phyloP scores from a whole-genome alignment of 2,329 filamentous ascomycete species.

The Simplicillium sp. region DNA sequence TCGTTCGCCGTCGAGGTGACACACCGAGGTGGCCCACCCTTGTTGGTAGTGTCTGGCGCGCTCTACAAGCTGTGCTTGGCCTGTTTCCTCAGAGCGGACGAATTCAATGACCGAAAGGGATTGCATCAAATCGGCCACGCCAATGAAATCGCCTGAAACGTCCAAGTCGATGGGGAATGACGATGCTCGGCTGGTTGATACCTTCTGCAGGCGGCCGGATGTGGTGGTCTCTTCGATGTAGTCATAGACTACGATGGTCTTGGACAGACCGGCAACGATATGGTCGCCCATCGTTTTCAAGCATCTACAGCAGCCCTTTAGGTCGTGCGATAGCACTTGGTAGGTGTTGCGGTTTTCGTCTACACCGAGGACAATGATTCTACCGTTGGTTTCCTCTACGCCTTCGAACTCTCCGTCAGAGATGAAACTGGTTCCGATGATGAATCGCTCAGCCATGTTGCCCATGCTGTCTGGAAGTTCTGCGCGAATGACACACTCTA shows the following conservation, averaged over 20 bases:
- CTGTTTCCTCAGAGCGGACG: constrained; percentile 42
- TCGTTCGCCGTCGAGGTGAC: constrained; percentile 59
- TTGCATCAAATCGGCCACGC: constrained; percentile 89
- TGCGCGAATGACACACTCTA: constrained; percentile 76
- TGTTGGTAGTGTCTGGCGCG: constrained; percentile 73
- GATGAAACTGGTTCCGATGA: constrained; percentile 82
- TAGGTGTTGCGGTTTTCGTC: constrained; percentile 66
- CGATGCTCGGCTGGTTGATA: constrained; percentile 69
- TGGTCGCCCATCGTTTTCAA: constrained; percentile 65
- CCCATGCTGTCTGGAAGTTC: constrained; percentile 54
- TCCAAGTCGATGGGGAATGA: constrained; percentile 77
- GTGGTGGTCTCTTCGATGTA: constrained; percentile 47
- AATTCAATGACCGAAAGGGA: constrained; percentile 74
- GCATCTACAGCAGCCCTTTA: constrained; percentile 75
- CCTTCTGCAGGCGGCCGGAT: constrained; percentile 53
- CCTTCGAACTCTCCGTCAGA: constrained; percentile 46
- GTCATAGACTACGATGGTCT: constrained; percentile 60
- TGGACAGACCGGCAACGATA: constrained; percentile 81
- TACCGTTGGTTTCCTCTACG: constrained; percentile 47
- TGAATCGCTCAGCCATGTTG: constrained; percentile 61
- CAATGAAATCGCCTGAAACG: constrained; percentile 65
- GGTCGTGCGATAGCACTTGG: constrained; percentile 55
- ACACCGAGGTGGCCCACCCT: constrained; percentile 72
- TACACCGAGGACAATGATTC: constrained; percentile 78
- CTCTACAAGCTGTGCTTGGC: constrained; percentile 59